Base-by-base conservation (phyloP, 768 basidiomycete species). In the Pholiota conissans region DNA sequence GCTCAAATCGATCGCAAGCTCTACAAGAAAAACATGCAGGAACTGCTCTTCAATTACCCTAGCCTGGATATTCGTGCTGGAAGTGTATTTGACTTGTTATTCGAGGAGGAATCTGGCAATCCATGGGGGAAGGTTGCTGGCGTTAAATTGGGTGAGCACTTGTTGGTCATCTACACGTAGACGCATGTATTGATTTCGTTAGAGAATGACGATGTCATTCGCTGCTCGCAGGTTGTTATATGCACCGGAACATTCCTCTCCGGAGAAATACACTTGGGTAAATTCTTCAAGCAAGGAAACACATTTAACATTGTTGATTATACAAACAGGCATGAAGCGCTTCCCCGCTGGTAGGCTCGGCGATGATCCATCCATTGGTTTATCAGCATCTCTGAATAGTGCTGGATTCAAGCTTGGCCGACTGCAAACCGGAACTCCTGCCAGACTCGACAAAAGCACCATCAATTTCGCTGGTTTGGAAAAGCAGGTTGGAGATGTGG, bases 201-300 rank as follows among this genome's bases (percentile, higher is more conserved):
- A 92, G 92, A 92, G 29, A 78, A 82, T 3, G 90, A 91, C 9
- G 88, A 93, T 50, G 66, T 86, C 16, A 85, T 95, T 27, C 74
- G 75, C 16, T 95, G 92, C 64, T 85, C 88, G 3, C 85, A 88
- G 62, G 90, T 95, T 10, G 89, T 96, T 27, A 81, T 96, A 13
- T 93, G 92, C 63, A 95, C 93, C 0, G 94, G 94, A 7, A 96
- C 94, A 0, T 96, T 96, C 68, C 80, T 96, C 24, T 89, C 89
- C 2, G 94, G 91, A 10, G 91, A 95, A 73, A 93, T 95, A 45
- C 93, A 95, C 65, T 90, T 96, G 46, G 93, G 92, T 86, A 64
- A 26, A 69, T 50, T 39, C 55, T 45, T 39, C 27, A 22, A 35
- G 13, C 40, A 48, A 4, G 27, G 24, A 18, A 30, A 16, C 20